Evolutionary conservation across 78 protist species (phyloP).

Genomic region (Dictyostelium intermedium): DNA sequence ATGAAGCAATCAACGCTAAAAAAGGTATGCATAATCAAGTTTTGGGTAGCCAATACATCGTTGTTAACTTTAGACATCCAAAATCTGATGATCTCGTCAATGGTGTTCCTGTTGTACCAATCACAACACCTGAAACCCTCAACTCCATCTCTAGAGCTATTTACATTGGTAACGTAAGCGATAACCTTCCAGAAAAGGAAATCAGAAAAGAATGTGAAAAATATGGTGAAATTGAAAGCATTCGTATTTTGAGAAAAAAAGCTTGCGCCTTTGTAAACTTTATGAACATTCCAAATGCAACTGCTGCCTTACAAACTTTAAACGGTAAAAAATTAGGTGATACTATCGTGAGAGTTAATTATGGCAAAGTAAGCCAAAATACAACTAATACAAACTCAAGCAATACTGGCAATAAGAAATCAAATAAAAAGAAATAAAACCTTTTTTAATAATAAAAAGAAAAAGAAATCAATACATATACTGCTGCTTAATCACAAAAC

Average conservation of each 20-base stretch:
- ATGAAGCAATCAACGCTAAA: constrained; percentile 43
- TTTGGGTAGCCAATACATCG: constrained; percentile 42
- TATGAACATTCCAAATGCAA: constrained; percentile 67
- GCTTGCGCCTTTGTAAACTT: constrained; percentile 87
- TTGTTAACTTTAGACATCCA: constrained; percentile 75
- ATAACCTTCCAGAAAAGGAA: constrained; percentile 68
- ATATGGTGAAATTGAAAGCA: constrained; percentile 82
- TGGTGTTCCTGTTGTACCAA: not conserved
- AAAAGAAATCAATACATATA: not conserved
- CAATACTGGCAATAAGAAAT: not conserved
- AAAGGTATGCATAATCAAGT: constrained; percentile 63
- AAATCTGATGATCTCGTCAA: constrained; percentile 15
- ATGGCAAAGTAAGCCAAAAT: constrained; percentile 47
- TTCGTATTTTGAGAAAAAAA: constrained; percentile 60
- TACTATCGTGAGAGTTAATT: constrained; percentile 64
- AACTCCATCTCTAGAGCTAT: constrained; percentile 69
- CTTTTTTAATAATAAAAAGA: too few species aligned
- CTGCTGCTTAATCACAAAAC: not conserved
- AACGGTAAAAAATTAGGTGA: constrained; percentile 73
- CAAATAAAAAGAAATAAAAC: not conserved
- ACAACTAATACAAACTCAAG: not conserved
- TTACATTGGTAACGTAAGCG: constrained; percentile 80
- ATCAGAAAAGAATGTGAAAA: constrained; percentile 56
- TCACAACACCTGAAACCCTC: constrained; percentile 71
- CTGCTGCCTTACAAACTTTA: constrained; percentile 54